phyloP scores from a whole-genome alignment of 306 rosid genomes.

The Abrus pulchellus region DNA sequence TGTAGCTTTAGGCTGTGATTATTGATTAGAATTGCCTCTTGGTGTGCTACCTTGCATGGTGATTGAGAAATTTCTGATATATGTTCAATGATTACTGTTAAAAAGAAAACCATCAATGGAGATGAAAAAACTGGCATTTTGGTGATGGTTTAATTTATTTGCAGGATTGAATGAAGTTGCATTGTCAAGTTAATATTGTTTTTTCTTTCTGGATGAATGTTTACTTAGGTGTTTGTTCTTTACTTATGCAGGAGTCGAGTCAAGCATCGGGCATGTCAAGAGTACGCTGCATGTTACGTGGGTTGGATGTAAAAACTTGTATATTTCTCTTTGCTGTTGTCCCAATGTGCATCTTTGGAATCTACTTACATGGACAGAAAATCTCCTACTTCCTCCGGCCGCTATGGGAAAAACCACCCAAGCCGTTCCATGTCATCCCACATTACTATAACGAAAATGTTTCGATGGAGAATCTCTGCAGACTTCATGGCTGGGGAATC shows the following conservation, averaged over 20 bases:
- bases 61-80: conserved; percentile 17
- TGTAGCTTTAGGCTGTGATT: background rate
- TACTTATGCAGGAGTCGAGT: conserved; percentile 67
- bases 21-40: background rate
- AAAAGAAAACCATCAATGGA: background rate
- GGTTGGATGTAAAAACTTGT: conserved; percentile 70
- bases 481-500: conserved; percentile 86
- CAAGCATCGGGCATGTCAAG: conserved; percentile 70
- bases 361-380: conserved; percentile 83
- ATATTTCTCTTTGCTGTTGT: conserved; percentile 69
- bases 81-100: conserved; percentile 15
- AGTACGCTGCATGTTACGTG: conserved; percentile 80
- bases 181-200: background rate
- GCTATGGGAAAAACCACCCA: conserved; percentile 89
- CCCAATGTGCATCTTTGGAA: conserved; percentile 70
- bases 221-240: conserved; percentile 30
- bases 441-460: conserved; percentile 78
- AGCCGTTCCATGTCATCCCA: conserved; percentile 73
- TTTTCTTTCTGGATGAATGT: background rate
- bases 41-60: background rate
- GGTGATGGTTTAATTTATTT: background rate
- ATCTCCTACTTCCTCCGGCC: conserved; percentile 89
- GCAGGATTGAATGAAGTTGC: background rate
- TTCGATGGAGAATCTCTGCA: conserved; percentile 78
- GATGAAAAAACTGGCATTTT: background rate